Evolutionary conservation across 257 asterid genomes (phyloP).

Genomic region (Solanum rostratum): DNA sequence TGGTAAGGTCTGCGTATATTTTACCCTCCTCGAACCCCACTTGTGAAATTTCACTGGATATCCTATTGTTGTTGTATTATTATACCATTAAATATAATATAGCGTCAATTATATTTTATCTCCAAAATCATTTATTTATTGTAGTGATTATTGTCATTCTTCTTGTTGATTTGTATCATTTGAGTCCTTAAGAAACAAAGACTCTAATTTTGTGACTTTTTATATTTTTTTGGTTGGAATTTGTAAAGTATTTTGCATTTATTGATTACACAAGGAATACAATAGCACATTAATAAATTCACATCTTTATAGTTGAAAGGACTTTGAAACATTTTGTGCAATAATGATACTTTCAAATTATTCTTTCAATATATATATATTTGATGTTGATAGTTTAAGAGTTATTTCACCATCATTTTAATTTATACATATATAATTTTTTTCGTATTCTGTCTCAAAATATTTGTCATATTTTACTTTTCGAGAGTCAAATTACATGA

Average conservation of each 20-base stretch:
- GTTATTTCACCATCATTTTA: too few species aligned
- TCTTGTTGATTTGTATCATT: not conserved
- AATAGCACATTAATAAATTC: not conserved
- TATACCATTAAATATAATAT: too few species aligned
- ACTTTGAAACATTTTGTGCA: not conserved
- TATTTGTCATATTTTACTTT: too few species aligned
- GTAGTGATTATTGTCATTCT: not conserved
- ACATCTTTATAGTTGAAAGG: not conserved
- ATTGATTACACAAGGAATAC: not conserved
- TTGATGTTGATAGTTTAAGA: not conserved
- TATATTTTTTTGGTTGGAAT: not conserved
- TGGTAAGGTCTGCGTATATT: too few species aligned
- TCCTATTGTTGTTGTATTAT: too few species aligned
- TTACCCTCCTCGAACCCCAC: too few species aligned
- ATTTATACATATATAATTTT: too few species aligned
- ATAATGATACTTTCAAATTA: not conserved
- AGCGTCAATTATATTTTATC: too few species aligned
- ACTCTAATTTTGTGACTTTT: not conserved
- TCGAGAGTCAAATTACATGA: too few species aligned
- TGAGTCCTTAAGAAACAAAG: not conserved
- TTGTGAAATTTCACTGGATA: too few species aligned
- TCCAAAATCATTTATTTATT: too few species aligned
- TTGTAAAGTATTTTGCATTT: not conserved
- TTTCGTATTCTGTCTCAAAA: too few species aligned
- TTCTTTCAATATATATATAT: not conserved